phyloP scores from a whole-genome alignment of 768 basidiomycete genomes.

The Thelephora ganbajun region DNA sequence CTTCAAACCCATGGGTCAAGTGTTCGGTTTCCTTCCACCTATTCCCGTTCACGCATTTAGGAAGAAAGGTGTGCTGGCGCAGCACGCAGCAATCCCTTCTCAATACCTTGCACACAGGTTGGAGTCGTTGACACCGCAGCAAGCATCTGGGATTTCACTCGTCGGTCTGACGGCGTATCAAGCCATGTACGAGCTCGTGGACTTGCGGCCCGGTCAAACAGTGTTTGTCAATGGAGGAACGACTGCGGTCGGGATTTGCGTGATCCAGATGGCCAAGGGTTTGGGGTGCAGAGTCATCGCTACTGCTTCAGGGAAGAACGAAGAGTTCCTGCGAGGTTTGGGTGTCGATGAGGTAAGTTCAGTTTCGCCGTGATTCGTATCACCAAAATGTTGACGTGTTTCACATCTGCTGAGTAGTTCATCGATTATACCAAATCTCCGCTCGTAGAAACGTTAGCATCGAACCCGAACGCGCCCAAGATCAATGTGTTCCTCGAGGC shows the following conservation, averaged over 20 bases:
- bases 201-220: conserved; percentile 34
- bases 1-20: conserved; percentile 43
- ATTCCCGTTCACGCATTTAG: conserved; percentile 9
- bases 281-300: conserved; percentile 43
- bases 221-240: conserved; percentile 64
- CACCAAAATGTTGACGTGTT: neutral
- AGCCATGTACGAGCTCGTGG: conserved; percentile 30
- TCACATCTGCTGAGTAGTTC: conserved; percentile 22
- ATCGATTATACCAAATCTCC: conserved; percentile 47
- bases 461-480: conserved; percentile 30
- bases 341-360: conserved; percentile 54
- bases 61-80: conserved; percentile 39
- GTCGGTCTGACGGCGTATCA: conserved; percentile 46
- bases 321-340: conserved; percentile 35
- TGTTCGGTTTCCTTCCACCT: conserved; percentile 41
- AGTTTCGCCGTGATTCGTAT: neutral
- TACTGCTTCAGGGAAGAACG: conserved; percentile 46
- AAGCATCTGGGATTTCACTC: conserved; percentile 49
- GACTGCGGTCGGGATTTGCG: conserved; percentile 51
- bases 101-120: conserved; percentile 31
- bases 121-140: conserved; percentile 29
- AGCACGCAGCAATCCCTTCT: conserved; percentile 39
- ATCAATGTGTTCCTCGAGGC: conserved; percentile 51
- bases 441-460: conserved; percentile 28
- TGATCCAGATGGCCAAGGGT: conserved; percentile 60